phyloP scores from a whole-genome alignment of 2,329 filamentous ascomycete genomes.

The Nannizzia gypsea region DNA sequence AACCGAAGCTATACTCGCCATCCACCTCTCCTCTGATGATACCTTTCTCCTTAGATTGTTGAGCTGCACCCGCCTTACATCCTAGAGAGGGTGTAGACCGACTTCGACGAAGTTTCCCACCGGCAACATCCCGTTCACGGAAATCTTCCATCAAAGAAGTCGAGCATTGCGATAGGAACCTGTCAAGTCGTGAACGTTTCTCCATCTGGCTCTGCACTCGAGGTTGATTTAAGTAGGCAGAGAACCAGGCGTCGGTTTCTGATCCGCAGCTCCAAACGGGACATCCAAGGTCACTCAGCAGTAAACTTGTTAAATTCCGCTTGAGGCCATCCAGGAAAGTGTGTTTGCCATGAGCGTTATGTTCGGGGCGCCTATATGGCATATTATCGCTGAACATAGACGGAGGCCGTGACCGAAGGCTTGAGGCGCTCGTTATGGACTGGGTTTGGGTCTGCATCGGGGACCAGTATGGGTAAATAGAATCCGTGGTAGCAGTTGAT shows the following conservation, averaged over 20 bases:
- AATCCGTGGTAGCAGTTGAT: constrained; percentile 60
- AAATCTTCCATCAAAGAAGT: not conserved
- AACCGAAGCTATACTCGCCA: constrained; percentile 50
- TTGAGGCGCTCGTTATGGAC: constrained; percentile 52
- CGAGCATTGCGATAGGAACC: constrained; percentile 27
- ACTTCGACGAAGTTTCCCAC: constrained; percentile 20
- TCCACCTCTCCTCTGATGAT: not conserved
- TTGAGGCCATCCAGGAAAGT: constrained; percentile 67
- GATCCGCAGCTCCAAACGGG: constrained; percentile 78
- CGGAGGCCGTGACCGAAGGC: constrained; percentile 36
- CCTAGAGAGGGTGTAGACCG: constrained; percentile 19
- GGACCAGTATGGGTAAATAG: constrained; percentile 77
- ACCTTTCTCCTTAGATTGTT: not conserved
- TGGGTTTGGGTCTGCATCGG: constrained; percentile 60
- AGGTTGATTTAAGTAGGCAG: constrained; percentile 40
- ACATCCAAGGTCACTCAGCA: constrained; percentile 80
- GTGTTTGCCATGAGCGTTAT: constrained; percentile 53
- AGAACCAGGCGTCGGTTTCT: constrained; percentile 85
- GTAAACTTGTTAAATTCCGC: constrained; percentile 67
- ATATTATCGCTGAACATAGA: constrained; percentile 31
- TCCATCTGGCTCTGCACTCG: constrained; percentile 32
- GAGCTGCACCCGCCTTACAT: not conserved
- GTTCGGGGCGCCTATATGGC: constrained; percentile 25
- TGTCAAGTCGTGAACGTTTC: constrained; percentile 28
- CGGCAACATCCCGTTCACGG: not conserved